Evolutionary conservation across 2,329 filamentous ascomycete species (phyloP), one percentile per base, ranked within the genome.

Genomic region (Penicillium sp.): DNA sequence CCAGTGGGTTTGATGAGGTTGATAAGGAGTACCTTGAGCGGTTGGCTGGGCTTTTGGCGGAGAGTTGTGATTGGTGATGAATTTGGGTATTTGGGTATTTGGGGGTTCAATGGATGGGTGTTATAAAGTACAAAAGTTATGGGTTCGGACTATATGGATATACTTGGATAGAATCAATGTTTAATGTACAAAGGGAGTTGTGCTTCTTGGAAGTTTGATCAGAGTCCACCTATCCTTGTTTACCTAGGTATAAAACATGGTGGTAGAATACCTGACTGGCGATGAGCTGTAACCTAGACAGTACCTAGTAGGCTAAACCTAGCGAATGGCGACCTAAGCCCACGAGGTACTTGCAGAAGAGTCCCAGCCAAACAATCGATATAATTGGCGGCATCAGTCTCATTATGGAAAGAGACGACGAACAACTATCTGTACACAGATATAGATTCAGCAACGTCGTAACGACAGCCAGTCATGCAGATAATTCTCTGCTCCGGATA

Each of bases 21-120:
- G 75, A 77, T 59, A 65, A 66, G 53, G 65, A 70, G 43, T 69
- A 69, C 41, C 58, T 77, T 18, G 73, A 75, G 59, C 55, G 60
- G 22, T 57, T 77, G 47, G 73, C 74, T 0, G 55, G 55, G 12
- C 52, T 77, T 40, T 49, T 77, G 41, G 66, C 64, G 5, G 62
- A 68, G 16, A 62, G 64, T 37, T 76, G 74, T 56, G 73, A 77
- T 54, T 76, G 65, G 65, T 68, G 49, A 58, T 38, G 31, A 12
- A 38, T 25, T 4, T n/a, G 19, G 19, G 19, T 3, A 22, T 22
- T 22, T 22, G 19, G 19, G 6, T 22, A 3, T 22, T 6, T 3
- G n/a, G n/a, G n/a, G n/a, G n/a, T n/a, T n/a, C n/a, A n/a, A 3
- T 22, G 19, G 19, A 22, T 25, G 22, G 22, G 22, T 33, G 29